phyloP scores from a whole-genome alignment of 257 asterid genomes.

The Anisodus tanguticus region DNA sequence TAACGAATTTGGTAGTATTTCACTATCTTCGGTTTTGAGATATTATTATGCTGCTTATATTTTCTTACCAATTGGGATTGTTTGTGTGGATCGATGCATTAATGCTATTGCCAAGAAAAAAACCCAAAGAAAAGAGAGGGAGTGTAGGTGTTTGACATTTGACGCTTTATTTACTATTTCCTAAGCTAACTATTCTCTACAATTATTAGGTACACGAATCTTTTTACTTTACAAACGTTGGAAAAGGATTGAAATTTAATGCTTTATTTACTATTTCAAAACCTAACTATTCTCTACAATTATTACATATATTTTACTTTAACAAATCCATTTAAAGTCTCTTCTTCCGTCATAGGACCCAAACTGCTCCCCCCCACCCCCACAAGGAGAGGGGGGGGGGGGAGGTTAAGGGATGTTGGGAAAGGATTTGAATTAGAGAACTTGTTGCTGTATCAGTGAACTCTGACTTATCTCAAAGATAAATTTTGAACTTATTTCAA shows the following conservation, averaged over 20 bases:
- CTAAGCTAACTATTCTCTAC: not conserved
- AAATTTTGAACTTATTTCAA: not conserved
- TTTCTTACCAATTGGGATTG: not conserved
- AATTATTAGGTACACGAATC: not conserved
- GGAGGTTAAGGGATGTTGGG: not conserved
- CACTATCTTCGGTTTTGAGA: not conserved
- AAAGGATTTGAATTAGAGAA: not conserved
- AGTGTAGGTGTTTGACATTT: conserved; percentile 1
- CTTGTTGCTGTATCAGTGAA: not conserved
- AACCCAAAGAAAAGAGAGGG: not conserved
- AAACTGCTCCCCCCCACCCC: not conserved
- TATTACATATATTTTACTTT: not conserved
- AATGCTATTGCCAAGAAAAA: not conserved
- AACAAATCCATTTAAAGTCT: not conserved
- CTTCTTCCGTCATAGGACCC: not conserved
- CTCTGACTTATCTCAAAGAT: not conserved
- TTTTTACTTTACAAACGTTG: too few relatives aligned
- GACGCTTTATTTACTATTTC: not conserved
- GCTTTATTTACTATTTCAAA: not conserved
- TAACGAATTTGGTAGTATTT: not conserved
- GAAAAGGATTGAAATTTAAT: not conserved
- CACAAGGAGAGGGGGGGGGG: not conserved
- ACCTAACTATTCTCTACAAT: not conserved
- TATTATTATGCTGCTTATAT: conserved; percentile 20
- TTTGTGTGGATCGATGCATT: not conserved